A percentile compares a stretch with the other conserved stretches of the same genome.
Evolutionary conservation across 805 yeast species (phyloP).

Genomic region (Saturnispora zaruensis): DNA sequence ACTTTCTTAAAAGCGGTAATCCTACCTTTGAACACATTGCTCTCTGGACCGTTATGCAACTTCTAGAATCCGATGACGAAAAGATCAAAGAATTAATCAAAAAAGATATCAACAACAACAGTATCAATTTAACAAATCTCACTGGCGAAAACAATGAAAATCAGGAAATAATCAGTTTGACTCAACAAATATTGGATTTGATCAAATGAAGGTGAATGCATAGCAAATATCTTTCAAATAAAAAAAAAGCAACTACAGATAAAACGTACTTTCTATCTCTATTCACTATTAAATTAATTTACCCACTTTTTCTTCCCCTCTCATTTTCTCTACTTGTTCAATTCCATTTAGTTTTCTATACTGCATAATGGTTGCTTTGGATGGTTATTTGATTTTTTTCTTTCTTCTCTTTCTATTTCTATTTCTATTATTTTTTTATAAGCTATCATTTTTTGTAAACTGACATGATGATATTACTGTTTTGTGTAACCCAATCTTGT

Average conservation of each 20-base stretch:
- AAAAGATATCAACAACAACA: constrained; percentile 26
- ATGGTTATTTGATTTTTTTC: not conserved
- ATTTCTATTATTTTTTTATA: not conserved
- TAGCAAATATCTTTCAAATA: not conserved
- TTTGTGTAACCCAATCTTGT: not conserved
- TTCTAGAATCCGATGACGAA: constrained; percentile 75
- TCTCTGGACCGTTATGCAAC: constrained; percentile 89
- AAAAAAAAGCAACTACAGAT: not conserved
- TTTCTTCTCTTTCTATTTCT: not conserved
- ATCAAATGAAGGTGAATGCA: constrained; percentile 19
- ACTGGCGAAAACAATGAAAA: constrained; percentile 30
- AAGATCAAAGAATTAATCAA: constrained; percentile 39
- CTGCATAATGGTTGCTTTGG: not conserved
- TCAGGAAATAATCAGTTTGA: constrained; percentile 30
- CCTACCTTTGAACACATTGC: constrained; percentile 98
- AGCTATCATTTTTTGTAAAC: not conserved
- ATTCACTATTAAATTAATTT: not conserved
- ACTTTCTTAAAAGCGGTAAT: constrained; percentile 75
- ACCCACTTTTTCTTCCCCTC: not conserved
- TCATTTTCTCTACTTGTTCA: not conserved
- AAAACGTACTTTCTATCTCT: not conserved
- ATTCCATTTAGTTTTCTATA: not conserved
- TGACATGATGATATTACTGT: not conserved
- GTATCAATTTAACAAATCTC: constrained; percentile 27
- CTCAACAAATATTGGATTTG: constrained; percentile 31